A percentile compares a stretch with the other conserved stretches of the same genome.
Evolutionary conservation across 1,284 basidiomycete genomes (phyloP).

Genomic region (Fomitopsis schrenkii): DNA sequence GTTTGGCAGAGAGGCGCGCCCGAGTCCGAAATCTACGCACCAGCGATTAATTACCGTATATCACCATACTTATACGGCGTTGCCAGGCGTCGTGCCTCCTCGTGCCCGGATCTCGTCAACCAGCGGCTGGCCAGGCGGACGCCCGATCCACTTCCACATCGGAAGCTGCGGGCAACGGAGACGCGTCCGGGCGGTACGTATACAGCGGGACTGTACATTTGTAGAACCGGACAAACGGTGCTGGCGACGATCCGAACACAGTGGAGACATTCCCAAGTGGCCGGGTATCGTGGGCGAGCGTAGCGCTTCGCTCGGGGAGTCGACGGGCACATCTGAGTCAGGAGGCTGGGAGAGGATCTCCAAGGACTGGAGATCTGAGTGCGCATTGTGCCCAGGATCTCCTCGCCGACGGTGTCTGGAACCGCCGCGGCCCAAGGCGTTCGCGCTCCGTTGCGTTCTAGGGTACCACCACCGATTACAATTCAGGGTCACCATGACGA

Average conservation of each 20-base stretch:
- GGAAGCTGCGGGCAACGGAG: neutral
- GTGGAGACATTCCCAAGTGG: neutral
- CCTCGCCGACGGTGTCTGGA: neutral
- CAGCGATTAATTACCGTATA: neutral
- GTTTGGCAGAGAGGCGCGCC: neutral
- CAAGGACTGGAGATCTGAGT: neutral
- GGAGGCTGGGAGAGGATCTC: neutral
- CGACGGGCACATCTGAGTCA: no score
- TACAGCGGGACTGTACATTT: no score
- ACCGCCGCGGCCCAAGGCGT: neutral
- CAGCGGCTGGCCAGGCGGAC: neutral
- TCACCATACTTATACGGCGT: no score
- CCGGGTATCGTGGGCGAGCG: neutral
- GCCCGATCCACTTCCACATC: neutral
- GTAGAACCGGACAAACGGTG: neutral
- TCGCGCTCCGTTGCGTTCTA: neutral
- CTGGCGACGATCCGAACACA: neutral
- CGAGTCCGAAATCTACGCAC: neutral
- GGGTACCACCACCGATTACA: neutral
- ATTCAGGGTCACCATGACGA: neutral
- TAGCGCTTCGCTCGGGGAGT: neutral
- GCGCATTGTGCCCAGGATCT: neutral
- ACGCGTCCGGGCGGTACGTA: no score
- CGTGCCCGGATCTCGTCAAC: no score
- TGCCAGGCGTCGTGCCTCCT: no score